Percentiles rank a stretch among this genome's conserved stretches.
These are phyloP conservation scores for Davidsoniella virescens DNA, from an alignment of 2,329 filamentous ascomycete species.

Conservation along the genomic window DNA sequence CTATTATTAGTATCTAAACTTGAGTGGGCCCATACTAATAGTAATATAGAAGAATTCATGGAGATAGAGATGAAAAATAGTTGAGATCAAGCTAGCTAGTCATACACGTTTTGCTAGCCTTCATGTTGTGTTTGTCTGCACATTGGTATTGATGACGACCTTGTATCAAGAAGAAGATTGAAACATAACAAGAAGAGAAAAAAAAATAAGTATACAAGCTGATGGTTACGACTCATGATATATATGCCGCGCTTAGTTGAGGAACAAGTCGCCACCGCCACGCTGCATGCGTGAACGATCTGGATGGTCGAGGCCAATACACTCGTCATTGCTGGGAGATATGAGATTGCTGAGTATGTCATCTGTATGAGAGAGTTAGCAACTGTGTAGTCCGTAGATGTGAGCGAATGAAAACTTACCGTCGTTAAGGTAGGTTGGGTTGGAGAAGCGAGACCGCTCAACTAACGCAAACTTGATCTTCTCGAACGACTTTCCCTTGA, in stretches of 20 bases:
- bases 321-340: slow-evolving; percentile 36
- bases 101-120: no score
- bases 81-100: no score
- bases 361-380: slow-evolving; percentile 24
- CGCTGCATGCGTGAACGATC: slow-evolving; percentile 42
- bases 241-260: slow-evolving; percentile 17
- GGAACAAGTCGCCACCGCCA: slow-evolving; percentile 48
- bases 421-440: slow-evolving; percentile 70
- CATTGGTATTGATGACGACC: no score
- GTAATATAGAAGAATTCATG: no score
- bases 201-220: no score
- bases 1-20: no score
- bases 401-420: slow-evolving; percentile 37
- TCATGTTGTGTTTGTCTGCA: no score
- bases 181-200: neutral
- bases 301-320: slow-evolving; percentile 48
- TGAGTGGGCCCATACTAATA: no score
- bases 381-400: neutral
- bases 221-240: neutral
- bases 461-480: slow-evolving; percentile 94
- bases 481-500: slow-evolving; percentile 96
- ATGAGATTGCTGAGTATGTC: slow-evolving; percentile 40
- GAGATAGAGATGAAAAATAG: no score
- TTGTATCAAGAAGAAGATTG: no score
- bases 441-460: slow-evolving; percentile 53